Evolutionary conservation across 352 stramenopile genomes (phyloP).

Genomic region (Phytopythium litorale): DNA sequence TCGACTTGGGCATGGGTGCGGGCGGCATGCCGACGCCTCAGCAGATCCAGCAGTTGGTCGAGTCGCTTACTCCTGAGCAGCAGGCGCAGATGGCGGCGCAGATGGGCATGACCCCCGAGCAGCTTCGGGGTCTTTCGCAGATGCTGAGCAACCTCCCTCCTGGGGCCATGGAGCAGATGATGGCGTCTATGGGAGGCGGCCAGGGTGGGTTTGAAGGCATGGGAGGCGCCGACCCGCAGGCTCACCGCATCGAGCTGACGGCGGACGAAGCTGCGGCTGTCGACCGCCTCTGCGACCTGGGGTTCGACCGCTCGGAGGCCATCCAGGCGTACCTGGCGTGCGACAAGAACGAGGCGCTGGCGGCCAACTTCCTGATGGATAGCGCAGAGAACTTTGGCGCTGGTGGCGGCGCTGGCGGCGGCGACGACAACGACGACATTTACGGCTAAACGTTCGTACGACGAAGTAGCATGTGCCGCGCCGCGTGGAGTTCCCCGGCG

Average conservation of each 20-base stretch:
- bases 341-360: conserved; percentile 99
- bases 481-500: neutral
- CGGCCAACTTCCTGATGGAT: conserved; percentile 99
- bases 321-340: conserved; percentile 98
- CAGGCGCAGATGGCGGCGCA: conserved; percentile 77
- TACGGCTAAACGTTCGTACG: conserved; percentile 33
- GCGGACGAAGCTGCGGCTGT: conserved; percentile 79
- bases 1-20: conserved; percentile 41
- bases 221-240: conserved; percentile 31
- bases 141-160: conserved; percentile 84
- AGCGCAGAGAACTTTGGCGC: conserved; percentile 62
- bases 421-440: conserved; percentile 86
- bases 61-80: conserved; percentile 73
- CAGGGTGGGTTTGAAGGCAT: conserved; percentile 40
- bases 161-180: conserved; percentile 85
- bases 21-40: conserved; percentile 70
- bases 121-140: conserved; percentile 81
- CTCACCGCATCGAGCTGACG: conserved; percentile 70
- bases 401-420: conserved; percentile 29
- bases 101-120: conserved; percentile 84
- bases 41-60: conserved; percentile 81
- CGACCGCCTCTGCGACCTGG: conserved; percentile 78
- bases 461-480: conserved; percentile 4
- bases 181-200: conserved; percentile 66
- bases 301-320: conserved; percentile 89